These are phyloP conservation scores for Colletotrichum plurivorum DNA, from an alignment of 2,329 filamentous ascomycete species.

Conservation along the genomic window DNA sequence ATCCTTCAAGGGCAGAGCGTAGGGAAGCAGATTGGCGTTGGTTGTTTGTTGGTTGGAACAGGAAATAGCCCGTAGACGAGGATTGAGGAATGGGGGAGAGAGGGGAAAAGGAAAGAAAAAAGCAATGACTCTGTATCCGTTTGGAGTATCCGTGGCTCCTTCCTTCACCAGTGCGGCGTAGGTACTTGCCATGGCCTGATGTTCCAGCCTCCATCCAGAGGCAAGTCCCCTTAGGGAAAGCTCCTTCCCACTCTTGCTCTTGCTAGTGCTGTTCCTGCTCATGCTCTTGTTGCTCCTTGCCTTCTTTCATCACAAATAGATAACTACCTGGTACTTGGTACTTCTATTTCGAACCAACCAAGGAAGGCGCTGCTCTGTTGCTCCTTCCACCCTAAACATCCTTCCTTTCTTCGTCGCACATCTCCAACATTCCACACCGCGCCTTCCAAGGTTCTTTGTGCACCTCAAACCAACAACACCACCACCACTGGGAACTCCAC, in stretches of 20 bases:
- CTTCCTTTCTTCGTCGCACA: not conserved
- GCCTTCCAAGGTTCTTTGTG: not conserved
- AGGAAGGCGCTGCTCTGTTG: not conserved
- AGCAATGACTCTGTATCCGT: not conserved
- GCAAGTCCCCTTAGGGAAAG: too few species aligned
- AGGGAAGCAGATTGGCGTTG: not conserved
- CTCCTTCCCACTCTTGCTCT: too few species aligned
- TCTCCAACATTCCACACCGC: not conserved
- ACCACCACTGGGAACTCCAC: not conserved
- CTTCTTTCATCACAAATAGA: not conserved
- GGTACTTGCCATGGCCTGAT: not conserved
- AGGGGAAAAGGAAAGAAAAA: not conserved
- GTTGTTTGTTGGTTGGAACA: not conserved
- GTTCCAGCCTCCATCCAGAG: not conserved
- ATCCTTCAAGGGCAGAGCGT: not conserved
- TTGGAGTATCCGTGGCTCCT: too few species aligned
- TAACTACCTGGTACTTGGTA: too few species aligned
- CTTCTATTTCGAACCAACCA: not conserved
- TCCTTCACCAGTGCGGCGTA: too few species aligned
- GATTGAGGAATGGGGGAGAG: not conserved
- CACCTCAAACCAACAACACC: conserved; percentile 9
- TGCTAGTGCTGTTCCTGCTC: too few species aligned
- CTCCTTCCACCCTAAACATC: not conserved
- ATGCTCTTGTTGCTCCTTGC: not conserved
- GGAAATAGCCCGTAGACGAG: too few species aligned